Evolutionary conservation across 2,329 filamentous ascomycete species (phyloP).

Genomic region (Xylariaceae sp.): DNA sequence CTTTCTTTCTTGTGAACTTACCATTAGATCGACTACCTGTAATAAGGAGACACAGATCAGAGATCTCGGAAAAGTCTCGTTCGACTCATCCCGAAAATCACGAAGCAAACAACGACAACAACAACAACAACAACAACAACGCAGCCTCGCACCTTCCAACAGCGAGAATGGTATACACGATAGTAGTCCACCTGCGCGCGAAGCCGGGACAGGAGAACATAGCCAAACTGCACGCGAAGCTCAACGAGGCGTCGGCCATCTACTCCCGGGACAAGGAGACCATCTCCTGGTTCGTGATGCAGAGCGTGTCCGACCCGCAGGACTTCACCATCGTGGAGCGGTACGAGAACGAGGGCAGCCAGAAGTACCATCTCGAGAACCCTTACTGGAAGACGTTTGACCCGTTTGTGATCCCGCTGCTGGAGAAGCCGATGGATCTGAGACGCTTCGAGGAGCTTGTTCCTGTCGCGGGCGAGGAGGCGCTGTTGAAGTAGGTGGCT

Average conservation of each 20-base stretch:
- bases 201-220: conserved; percentile 61
- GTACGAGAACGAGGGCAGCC: conserved; percentile 59
- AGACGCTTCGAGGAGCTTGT: conserved; percentile 60
- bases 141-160: no score
- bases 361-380: conserved; percentile 61
- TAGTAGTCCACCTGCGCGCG: conserved; percentile 64
- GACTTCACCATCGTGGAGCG: conserved; percentile 73
- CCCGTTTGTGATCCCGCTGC: conserved; percentile 63
- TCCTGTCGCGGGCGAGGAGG: conserved; percentile 31
- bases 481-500: conserved; percentile 19
- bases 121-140: no score
- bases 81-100: no score
- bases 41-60: no score
- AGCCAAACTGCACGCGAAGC: conserved; percentile 63
- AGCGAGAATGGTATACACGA: conserved; percentile 57
- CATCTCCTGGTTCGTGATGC: conserved; percentile 70
- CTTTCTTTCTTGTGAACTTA: no score
- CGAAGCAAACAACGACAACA: no score
- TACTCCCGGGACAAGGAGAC: conserved; percentile 70
- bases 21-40: no score
- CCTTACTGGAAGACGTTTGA: conserved; percentile 74
- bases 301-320: conserved; percentile 60
- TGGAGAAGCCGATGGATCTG: conserved; percentile 65
- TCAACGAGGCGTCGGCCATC: conserved; percentile 67
- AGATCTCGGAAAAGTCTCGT: no score